These are phyloP conservation scores for Suillus hirtellus DNA, from an alignment of 768 basidiomycete species.

Conservation along the genomic window DNA sequence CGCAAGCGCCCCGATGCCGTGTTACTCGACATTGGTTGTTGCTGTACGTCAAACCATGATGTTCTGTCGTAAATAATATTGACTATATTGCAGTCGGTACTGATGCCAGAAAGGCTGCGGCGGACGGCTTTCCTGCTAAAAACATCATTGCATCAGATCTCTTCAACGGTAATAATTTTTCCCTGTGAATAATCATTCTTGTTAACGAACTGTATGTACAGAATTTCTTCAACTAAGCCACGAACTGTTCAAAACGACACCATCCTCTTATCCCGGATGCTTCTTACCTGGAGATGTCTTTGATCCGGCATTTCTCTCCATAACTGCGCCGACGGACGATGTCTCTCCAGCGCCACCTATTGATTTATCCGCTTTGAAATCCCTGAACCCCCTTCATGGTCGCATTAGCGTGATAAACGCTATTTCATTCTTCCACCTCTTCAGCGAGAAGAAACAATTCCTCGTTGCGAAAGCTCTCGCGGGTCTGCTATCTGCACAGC, in stretches of 20 bases:
- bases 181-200: not conserved
- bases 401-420: not conserved
- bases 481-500: not conserved
- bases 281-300: not conserved
- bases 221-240: not conserved
- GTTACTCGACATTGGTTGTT: no score
- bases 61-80: no score
- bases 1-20: no score
- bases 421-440: not conserved
- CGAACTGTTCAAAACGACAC: not conserved
- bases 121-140: no score
- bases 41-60: no score
- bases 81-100: no score
- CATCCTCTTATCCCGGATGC: not conserved
- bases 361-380: not conserved
- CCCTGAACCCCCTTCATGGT: not conserved
- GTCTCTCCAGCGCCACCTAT: not conserved
- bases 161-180: not conserved
- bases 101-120: no score
- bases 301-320: not conserved
- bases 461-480: not conserved
- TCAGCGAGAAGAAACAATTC: not conserved
- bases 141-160: no score
- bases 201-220: not conserved
- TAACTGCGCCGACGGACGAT: not conserved